Evolutionary conservation across 106 monocot genomes (phyloP).

Genomic region (Hemerocallis citrina): DNA sequence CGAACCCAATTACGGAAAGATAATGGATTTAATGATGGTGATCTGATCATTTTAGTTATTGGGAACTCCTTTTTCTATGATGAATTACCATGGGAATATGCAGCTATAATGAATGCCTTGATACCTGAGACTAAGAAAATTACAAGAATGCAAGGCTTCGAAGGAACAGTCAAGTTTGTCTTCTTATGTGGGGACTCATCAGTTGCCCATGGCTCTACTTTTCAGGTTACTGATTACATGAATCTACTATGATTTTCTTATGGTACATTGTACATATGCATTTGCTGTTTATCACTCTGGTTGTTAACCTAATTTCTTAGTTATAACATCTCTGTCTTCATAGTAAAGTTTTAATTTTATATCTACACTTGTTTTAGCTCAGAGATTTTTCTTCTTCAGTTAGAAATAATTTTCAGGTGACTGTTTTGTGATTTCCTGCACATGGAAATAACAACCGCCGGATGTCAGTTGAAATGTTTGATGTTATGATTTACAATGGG

Average conservation of each 20-base stretch:
- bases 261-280: too few relatives aligned
- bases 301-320: background rate
- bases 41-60: slow-evolving; percentile 56
- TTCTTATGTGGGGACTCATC: slow-evolving; percentile 68
- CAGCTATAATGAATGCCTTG: slow-evolving; percentile 37
- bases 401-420: too few relatives aligned
- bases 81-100: slow-evolving; percentile 60
- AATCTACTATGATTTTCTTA: background rate
- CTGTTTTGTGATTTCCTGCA: too few relatives aligned
- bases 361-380: too few relatives aligned
- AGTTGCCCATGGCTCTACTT: slow-evolving; percentile 30
- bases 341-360: too few relatives aligned
- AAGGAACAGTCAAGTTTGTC: slow-evolving; percentile 43
- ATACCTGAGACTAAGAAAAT: slow-evolving; percentile 36
- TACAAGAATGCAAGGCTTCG: slow-evolving; percentile 22
- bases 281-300: background rate
- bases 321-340: background rate
- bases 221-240: slow-evolving; percentile 47
- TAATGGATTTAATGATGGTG: slow-evolving; percentile 52
- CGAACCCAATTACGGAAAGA: slow-evolving; percentile 33
- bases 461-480: too few relatives aligned
- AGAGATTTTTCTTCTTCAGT: too few relatives aligned
- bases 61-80: slow-evolving; percentile 59
- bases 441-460: too few relatives aligned
- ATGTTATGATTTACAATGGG: too few relatives aligned